These are phyloP conservation scores for Penicillium chermesinum DNA, from an alignment of 495 filamentous ascomycete genomes.

Conservation along the genomic window DNA sequence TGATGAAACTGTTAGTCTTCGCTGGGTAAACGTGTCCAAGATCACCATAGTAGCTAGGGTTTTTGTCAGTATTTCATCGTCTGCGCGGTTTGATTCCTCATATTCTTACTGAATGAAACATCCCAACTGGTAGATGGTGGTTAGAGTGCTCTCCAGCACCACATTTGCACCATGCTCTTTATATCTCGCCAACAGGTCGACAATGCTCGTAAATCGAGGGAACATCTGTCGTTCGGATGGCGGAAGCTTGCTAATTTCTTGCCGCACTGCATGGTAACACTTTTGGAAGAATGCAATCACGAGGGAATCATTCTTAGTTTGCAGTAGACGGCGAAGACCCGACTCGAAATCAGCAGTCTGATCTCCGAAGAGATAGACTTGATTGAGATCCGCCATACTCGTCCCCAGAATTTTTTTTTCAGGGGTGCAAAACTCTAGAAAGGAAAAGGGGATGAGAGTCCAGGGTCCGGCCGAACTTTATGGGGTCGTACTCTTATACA, in stretches of 20 bases:
- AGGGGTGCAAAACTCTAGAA: constrained; percentile 12
- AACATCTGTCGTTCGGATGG: constrained; percentile 55
- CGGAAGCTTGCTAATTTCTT: constrained; percentile 58
- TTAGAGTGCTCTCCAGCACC: constrained; percentile 59
- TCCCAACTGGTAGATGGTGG: constrained; percentile 65
- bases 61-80: constrained; percentile 2
- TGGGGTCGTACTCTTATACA: constrained; percentile 23
- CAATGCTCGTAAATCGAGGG: constrained; percentile 63
- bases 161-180: constrained; percentile 52
- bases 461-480: neutral
- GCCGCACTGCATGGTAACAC: constrained; percentile 54
- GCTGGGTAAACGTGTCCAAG: constrained; percentile 46
- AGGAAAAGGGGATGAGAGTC: constrained; percentile 7
- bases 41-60: constrained; percentile 43
- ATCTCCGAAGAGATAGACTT: constrained; percentile 65
- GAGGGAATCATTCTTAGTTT: constrained; percentile 59
- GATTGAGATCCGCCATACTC: constrained; percentile 31
- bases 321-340: constrained; percentile 58
- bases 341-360: constrained; percentile 69
- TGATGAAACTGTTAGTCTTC: constrained; percentile 42
- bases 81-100: neutral
- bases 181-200: constrained; percentile 67
- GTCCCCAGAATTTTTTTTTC: constrained; percentile 10
- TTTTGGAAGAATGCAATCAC: constrained; percentile 62
- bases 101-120: constrained; percentile 68